Base-by-base conservation (phyloP, 345 rosid genomes). In the Linum trigynum region DNA sequence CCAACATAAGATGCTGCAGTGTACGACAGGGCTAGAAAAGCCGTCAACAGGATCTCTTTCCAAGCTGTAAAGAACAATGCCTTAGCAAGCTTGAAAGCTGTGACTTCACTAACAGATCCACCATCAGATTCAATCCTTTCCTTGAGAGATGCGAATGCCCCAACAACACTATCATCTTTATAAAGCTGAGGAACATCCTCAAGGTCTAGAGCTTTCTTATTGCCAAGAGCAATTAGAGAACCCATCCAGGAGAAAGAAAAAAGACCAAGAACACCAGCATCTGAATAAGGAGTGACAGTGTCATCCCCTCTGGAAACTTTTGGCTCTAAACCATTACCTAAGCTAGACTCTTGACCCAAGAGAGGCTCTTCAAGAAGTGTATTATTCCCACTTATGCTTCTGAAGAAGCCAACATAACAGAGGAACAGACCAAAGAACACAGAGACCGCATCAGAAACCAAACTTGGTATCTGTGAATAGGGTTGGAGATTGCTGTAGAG, bases 111-210 rank as follows among this genome's bases (percentile, higher is more conserved):
- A 59, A 71, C 65, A 67, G 36, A 72, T 2, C 67, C 66, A 11
- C 62, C 70, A 70, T 69, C 71, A 56, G 71, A 60, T 53, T 79
- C 81, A n/a, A 86, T 84, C 73, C 78, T 79, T 64, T 53, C 74
- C 66, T 67, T 76, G 66, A 80, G 76, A 59, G 41, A 61, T 23
- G 79, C 76, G 10, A 78, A 84, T 40, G 77, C 64, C 68, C 77
- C 70, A 36, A 65, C 67, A 8, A 82, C 80, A 40, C 87, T 81
- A 59, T 86, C 89, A 48, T 5, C 41, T 14, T 63, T 75, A 64
- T 80, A 81, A 61, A 86, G 85, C 65, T 84, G 86, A 35, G 92
- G 92, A 69, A 84, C 84, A 74, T 84, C 87, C 71, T 82, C 87
- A 4, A 78, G 78, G 74, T 86, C 86, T 67, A 86, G 62, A 36